Conservation (phyloP, 768 basidiomycete genomes). For the Rhizopogon salebrosus region DNA sequence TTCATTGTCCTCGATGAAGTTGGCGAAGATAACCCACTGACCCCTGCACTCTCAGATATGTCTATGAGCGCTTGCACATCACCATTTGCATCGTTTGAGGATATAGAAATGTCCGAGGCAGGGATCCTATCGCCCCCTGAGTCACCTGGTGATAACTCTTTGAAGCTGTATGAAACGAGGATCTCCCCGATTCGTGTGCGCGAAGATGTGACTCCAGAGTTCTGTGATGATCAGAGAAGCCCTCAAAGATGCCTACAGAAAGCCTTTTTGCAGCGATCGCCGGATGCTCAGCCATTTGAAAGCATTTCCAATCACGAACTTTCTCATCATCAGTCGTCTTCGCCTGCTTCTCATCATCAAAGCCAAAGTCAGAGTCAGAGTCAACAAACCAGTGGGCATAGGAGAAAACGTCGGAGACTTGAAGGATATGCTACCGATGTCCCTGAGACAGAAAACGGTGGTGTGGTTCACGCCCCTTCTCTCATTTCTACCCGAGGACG, state of each 20-base stretch:
- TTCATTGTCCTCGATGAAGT: too few species aligned
- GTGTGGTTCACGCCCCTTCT: background rate
- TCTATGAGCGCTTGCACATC: conserved; percentile 9
- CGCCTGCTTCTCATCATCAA: background rate
- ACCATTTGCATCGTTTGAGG: conserved; percentile 8
- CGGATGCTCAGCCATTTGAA: conserved; percentile 8
- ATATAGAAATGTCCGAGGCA: background rate
- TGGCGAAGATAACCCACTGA: background rate
- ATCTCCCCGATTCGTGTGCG: background rate
- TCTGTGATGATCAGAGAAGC: background rate
- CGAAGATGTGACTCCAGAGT: background rate
- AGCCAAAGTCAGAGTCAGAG: background rate
- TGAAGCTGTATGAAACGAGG: background rate
- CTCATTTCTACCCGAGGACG: background rate
- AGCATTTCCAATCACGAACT: conserved; percentile 12
- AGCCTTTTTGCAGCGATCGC: background rate
- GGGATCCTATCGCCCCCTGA: background rate
- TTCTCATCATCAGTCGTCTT: background rate
- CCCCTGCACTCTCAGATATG: background rate
- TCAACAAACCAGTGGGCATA: background rate
- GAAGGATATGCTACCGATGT: background rate
- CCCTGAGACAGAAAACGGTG: background rate
- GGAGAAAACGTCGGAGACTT: background rate
- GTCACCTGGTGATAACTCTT: background rate
- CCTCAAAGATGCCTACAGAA: background rate